Base-by-base conservation (phyloP, 78 protist genomes). In the Dictyostelium firmibasis region DNA sequence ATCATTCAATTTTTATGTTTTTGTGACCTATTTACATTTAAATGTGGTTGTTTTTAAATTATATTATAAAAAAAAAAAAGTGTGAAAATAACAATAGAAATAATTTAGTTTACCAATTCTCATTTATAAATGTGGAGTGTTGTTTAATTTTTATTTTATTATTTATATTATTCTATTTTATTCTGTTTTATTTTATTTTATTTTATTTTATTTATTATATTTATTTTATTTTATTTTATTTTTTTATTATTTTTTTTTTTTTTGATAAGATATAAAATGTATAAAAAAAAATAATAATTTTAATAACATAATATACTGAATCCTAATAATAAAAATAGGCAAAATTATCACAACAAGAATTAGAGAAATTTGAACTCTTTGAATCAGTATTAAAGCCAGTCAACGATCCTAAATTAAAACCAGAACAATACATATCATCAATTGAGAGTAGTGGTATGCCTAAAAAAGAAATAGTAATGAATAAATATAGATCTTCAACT, bases 381-480 rank as follows among this genome's bases (percentile, higher is more conserved):
- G 62, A 50, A 50, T 50, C 62, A 16, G 62, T 50, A 50, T 50
- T 50, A 16, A 50, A 50, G 16, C 77, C 27, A 8, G 74, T 25
- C 2, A 27, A 77, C 94, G 44, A 89, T 81, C 38, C 57, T 76
- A 29, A 31, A 86, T 44, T 33, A 25, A 35, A 38, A 3, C 85
- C 94, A 69, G 72, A 81, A 83, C 86, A 89, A 41, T 89, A 89
- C 44, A 81, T 89, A 35, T 27, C 31, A 29, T 78, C 94, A 6
- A 81, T 89, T 81, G 78, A 81, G 47, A 10, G 74, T 13, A 79
- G 86, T 81, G 94, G 94, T 41, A 29, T 67, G 25, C 94, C 94
- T 35, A 89, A 81, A 23, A 27, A 78, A 27, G 87, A 78, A 13
- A 47, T 69, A 69, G 72, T 89, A 13, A 81, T 89, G 94, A 77